Conservation (phyloP, 2,329 filamentous ascomycete genomes). For the Tolypocladium pustulatum region DNA sequence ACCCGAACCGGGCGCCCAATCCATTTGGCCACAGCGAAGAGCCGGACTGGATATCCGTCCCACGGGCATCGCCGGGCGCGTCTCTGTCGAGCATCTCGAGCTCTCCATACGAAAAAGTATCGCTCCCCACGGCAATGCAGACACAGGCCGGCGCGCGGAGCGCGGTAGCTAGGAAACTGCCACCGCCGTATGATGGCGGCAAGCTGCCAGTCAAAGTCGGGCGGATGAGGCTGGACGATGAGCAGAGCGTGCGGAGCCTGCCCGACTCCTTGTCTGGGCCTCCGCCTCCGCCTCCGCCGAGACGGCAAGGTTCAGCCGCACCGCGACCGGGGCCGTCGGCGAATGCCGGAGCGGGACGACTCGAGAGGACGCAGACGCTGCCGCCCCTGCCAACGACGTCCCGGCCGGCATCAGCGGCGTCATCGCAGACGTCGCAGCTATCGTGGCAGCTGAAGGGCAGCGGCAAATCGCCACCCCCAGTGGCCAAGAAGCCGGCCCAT, state of each 20-base stretch:
- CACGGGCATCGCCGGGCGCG: constrained; percentile 41
- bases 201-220: constrained; percentile 35
- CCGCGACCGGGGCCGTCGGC: constrained; percentile 5
- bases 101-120: constrained; percentile 49
- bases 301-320: constrained; percentile 27
- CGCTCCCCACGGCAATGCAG: constrained; percentile 32
- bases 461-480: constrained; percentile 37
- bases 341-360: constrained; percentile 5
- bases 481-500: constrained; percentile 55
- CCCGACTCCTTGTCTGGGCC: constrained; percentile 10
- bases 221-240: constrained; percentile 31
- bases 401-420: constrained; percentile 23
- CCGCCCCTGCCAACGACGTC: constrained; percentile 15
- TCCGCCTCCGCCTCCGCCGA: constrained; percentile 35
- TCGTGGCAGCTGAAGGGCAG: constrained; percentile 20
- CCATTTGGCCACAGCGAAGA: constrained; percentile 68
- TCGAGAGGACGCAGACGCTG: constrained; percentile 14
- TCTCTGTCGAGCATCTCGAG: constrained; percentile 48
- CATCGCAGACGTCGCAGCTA: constrained; percentile 23
- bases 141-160: constrained; percentile 31
- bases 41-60: constrained; percentile 71
- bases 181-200: constrained; percentile 38
- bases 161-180: constrained; percentile 37
- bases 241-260: constrained; percentile 13
- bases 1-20: constrained; percentile 66